phyloP scores from a whole-genome alignment of 2,329 filamentous ascomycete genomes.

The Emergomyces africanus region DNA sequence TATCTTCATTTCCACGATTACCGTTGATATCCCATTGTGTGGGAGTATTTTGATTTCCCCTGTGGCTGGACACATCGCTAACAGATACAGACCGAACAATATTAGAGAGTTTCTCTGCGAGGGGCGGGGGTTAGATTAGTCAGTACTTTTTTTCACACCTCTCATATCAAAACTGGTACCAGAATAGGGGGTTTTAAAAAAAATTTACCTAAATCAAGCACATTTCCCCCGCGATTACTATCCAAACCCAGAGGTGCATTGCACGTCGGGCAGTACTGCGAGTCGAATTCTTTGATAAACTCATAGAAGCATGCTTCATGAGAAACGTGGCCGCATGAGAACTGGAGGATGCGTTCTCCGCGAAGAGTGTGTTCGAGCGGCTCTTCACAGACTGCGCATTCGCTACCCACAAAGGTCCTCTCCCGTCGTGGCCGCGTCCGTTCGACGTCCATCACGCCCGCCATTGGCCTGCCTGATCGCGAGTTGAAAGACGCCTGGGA shows the following conservation, averaged over 20 bases:
- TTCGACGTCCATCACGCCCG: slow-evolving; percentile 60
- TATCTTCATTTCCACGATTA: not conserved
- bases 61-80: slow-evolving; percentile 44
- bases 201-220: slow-evolving; percentile 67
- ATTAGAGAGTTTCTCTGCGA: slow-evolving; percentile 80
- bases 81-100: slow-evolving; percentile 73
- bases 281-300: slow-evolving; percentile 89
- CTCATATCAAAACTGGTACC: not conserved
- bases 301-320: slow-evolving; percentile 99
- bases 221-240: slow-evolving; percentile 83
- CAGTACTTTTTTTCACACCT: not conserved
- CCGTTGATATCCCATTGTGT: slow-evolving; percentile 44
- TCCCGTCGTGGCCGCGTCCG: slow-evolving; percentile 70
- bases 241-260: slow-evolving; percentile 85
- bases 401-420: slow-evolving; percentile 85
- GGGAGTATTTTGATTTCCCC: slow-evolving; percentile 44
- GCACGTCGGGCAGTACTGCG: slow-evolving; percentile 87
- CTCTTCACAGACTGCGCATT: slow-evolving; percentile 95
- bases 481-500: slow-evolving; percentile 26
- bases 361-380: slow-evolving; percentile 88
- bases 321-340: slow-evolving; percentile 92
- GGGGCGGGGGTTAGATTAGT: not conserved
- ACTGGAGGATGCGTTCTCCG: slow-evolving; percentile 87
- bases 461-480: slow-evolving; percentile 36
- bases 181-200: not conserved